Evolutionary conservation across 2,329 filamentous ascomycete species (phyloP), one percentile per base, ranked within the genome.

Genomic region (Cercospora beticola): DNA sequence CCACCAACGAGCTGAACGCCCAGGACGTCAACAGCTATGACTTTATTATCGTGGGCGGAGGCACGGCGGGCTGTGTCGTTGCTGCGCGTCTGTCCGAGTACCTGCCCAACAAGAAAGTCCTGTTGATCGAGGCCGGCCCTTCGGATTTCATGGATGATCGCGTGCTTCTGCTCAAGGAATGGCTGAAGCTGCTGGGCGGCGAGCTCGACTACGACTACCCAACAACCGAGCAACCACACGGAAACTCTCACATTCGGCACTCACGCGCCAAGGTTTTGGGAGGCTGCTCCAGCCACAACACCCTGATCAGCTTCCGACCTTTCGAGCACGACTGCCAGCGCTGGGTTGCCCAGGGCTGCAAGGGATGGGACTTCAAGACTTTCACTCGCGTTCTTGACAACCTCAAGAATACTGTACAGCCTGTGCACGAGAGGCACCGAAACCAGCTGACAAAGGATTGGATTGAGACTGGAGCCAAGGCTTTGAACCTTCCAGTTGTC

Each of bases 371-470:
- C 76, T 97, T 96, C 82, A 89, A 92, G 78, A 92, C 88, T 70
- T 91, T 97, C 81, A 95, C 89, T 81, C 88, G 92, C 68, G 84
- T 93, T 56, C 84, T 95, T 74, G 90, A 95, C 83, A 92, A 92
- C 81, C 86, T 97, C 74, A 90, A 91, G 79, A 96, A 95, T 85
- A 93, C 91, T n/a, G 87, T 96, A 70, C 92, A 96, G 82, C 93
- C 93, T 9, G 92, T 97, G 36, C 92, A 97, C 80, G 86, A 88
- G 68, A 88, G 90, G 68, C 93, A 97, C 82, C 87, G 92, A 74
- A 97, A 97, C 83, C 91, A 97, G 85, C 86, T 97, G 62, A 96
- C 92, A 85, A 88, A 92, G 80, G 93, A 97, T 81, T 97, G 93
- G 93, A 87, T 97, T 67, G 82, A 90, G 75, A 88, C 92, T 33